Evolutionary conservation across 106 monocot genomes (phyloP), one percentile per base, ranked within the genome.

Genomic region (Platanthera zijinensis): DNA sequence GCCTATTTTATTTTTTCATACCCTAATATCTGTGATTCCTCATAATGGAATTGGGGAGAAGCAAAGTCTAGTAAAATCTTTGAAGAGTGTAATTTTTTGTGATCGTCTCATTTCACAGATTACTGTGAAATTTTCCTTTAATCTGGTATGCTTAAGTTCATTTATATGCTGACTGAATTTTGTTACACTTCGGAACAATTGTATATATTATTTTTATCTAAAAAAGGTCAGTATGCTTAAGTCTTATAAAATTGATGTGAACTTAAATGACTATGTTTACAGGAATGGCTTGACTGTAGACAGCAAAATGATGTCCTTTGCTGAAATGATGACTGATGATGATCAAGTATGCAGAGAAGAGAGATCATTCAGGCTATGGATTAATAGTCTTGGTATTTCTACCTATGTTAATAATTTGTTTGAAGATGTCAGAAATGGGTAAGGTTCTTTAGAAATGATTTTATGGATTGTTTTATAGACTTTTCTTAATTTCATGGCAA

Each of bases 341-440:
- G 83, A 84, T 19, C 80, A 80, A 75, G 57, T 86, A 39, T 89
- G 88, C 11, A 85, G 97, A 82, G 94, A 99, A 76, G 97, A 96
- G 75, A 90, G 92, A 81, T 74, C 90, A 67, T 90, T 90, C 48
- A 83, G 90, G 10, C 62, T 90, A 81, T 90, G 90, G 90, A 90
- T 90, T 77, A 90, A 90, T 74, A 90, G 85, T 82, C 87, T 90
- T 81, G 90, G 90, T 17, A 83, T 87, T 79, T 76, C 50, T 8
- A 87, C 90, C 30, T 87, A 87, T 73, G 87, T 90, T 54, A 90
- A 90, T 83, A 87, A 87, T 79, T 81, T 90, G 75, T 90, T 90
- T 81, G 90, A 90, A 78, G 87, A 90, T 85, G 83, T 90, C 76
- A 80, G 85, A 78, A 87, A 90, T 81, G 90, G 90, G 90, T 90